phyloP scores from a whole-genome alignment of 2,329 filamentous ascomycete species.

The Calonectria crousiana region DNA sequence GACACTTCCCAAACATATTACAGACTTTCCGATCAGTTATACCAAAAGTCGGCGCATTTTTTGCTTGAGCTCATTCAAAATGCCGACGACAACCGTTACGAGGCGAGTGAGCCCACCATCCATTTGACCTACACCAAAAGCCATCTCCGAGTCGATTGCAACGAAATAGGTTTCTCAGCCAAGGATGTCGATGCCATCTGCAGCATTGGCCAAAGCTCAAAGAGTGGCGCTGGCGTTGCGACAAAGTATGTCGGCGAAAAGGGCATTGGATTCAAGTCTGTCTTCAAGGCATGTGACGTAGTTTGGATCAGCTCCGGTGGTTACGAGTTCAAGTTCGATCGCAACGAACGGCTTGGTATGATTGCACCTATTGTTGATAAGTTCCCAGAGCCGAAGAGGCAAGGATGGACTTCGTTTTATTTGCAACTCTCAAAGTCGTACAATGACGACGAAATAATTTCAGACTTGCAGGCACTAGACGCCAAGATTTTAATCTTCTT shows the following conservation, averaged over 20 bases:
- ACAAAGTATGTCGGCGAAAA: constrained; percentile 51
- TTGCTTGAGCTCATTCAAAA: constrained; percentile 57
- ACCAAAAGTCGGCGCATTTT: constrained; percentile 51
- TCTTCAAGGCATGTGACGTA: constrained; percentile 48
- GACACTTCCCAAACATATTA: not conserved
- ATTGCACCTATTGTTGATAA: constrained; percentile 47
- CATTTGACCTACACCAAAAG: not conserved
- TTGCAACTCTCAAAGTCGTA: not conserved
- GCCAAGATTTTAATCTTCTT: not conserved
- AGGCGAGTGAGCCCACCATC: constrained; percentile 1
- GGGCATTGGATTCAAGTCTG: constrained; percentile 53
- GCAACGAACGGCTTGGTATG: constrained; percentile 43
- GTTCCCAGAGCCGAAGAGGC: constrained; percentile 42
- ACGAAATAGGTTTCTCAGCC: constrained; percentile 48
- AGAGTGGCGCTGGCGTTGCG: constrained; percentile 29
- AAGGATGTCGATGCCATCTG: constrained; percentile 51
- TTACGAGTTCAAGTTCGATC: constrained; percentile 35
- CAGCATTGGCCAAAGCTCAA: constrained; percentile 48
- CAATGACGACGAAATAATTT: not conserved
- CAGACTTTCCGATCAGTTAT: constrained; percentile 35
- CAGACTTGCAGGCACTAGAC: not conserved
- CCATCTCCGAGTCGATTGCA: constrained; percentile 48
- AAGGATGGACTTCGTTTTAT: not conserved
- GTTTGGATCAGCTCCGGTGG: constrained; percentile 47
- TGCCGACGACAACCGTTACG: constrained; percentile 55